Evolutionary conservation across 805 yeast genomes (phyloP), one percentile per base, ranked within the genome.

Genomic region (Ogataea allantospora): DNA sequence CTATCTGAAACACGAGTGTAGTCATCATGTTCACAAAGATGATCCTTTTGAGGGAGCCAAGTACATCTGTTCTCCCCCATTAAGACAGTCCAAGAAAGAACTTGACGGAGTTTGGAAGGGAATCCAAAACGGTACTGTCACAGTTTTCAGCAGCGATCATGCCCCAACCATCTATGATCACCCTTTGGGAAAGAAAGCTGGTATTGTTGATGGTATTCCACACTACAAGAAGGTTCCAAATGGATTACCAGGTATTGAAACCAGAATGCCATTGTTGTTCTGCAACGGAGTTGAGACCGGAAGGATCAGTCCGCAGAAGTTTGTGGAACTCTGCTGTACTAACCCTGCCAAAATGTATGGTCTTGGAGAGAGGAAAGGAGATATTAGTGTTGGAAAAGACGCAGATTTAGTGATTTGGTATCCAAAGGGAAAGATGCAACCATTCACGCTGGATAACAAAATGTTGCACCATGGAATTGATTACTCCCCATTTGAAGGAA

Each of bases 361-460:
- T 7, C 39, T 71, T 19, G 58, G 59, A 26, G 60, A 60, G 12
- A 49, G 41, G 35, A 71, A 71, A 43, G 77, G 77, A 4, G 53
- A 65, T 6, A 55, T 71, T 22, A 65, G 64, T 11, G 67, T 71
- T 13, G 77, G 77, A 2, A 57, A 57, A 41, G 77, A 71, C 54
- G 77, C 77, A 5, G 77, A 71, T 45, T 33, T 71, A 13, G 68
- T 67, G 3, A 61, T 71, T 17, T 71, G 77, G 77, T 68, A 71
- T 50, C 73, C 74, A 12, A 50, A 57, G 33, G 60, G 54, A 11
- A 28, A 52, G 26, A 50, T 63, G 51, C 36, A 44, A 24, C 48
- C 58, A 2, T 62, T 58, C 33, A 26, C 30, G 0, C 37, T 62
- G 21, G 50, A 38, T 21, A 66, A 66, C 38, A 50, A 38, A 2